Conservation (phyloP, 345 rosid species). For the Acer campestre region DNA sequence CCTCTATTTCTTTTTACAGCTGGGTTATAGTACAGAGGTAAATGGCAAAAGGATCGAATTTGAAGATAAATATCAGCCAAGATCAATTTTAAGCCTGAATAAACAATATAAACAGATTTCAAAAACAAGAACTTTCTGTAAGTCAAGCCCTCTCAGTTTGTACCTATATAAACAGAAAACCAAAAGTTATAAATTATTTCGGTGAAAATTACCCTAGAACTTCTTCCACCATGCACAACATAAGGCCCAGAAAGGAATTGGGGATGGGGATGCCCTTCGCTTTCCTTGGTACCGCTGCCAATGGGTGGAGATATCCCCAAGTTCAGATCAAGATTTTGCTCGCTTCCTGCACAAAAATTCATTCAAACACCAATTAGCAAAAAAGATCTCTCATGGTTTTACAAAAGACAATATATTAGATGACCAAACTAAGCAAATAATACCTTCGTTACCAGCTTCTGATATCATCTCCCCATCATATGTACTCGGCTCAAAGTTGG, state of each 20-base stretch:
- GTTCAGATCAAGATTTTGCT: constrained; percentile 70
- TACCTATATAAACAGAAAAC: background rate
- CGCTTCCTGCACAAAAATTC: constrained; percentile 34
- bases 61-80: background rate
- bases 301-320: constrained; percentile 75
- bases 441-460: constrained; percentile 61
- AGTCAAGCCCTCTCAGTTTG: background rate
- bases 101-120: background rate
- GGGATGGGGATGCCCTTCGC: constrained; percentile 35
- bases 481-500: constrained; percentile 79
- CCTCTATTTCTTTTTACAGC: background rate
- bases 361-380: constrained; percentile 25
- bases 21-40: background rate
- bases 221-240: constrained; percentile 36
- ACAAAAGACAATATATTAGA: background rate
- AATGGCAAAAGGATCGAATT: background rate
- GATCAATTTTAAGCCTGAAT: background rate
- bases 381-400: background rate
- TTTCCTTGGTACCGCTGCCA: constrained; percentile 48
- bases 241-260: constrained; percentile 45
- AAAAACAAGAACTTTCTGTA: background rate
- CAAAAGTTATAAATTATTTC: constrained; percentile 1
- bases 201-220: constrained; percentile 46
- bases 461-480: constrained; percentile 64
- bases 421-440: background rate